A percentile compares a stretch with the other conserved stretches of the same genome.
Evolutionary conservation across 192 early-diverging fungal genomes (phyloP).

Genomic region (Rhizoclosmatium globosum): DNA sequence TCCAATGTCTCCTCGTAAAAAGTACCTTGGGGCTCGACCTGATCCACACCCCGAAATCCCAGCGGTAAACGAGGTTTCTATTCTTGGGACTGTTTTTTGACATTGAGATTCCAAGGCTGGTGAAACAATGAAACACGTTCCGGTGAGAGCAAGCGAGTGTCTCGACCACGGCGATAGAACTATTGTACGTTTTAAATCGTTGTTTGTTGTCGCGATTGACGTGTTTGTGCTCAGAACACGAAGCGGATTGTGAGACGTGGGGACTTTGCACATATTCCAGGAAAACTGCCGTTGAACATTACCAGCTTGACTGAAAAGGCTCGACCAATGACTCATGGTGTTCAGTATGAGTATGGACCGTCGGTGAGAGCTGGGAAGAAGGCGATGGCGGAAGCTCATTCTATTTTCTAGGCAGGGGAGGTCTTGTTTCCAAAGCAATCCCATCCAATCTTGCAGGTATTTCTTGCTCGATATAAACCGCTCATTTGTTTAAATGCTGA

Average conservation of each 20-base stretch:
- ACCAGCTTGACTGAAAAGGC: constrained; percentile 36
- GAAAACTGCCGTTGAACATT: constrained; percentile 35
- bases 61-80: constrained; percentile 4
- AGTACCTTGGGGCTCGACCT: constrained; percentile 31
- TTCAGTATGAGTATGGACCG: constrained; percentile 33
- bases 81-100: background rate
- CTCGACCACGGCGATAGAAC: constrained; percentile 36
- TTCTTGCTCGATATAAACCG: background rate
- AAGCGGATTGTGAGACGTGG: background rate
- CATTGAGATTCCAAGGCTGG: background rate
- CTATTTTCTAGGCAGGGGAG: constrained; percentile 33
- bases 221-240: constrained; percentile 8
- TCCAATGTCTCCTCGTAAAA: constrained; percentile 15
- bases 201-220: background rate
- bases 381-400: too few species aligned
- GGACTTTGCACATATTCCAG: constrained; percentile 26
- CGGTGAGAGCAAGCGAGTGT: constrained; percentile 30
- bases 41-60: constrained; percentile 43
- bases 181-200: background rate
- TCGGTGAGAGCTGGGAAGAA: background rate
- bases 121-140: background rate
- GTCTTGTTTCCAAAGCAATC: constrained; percentile 40
- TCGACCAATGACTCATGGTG: constrained; percentile 34
- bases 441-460: constrained; percentile 23
- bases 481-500: background rate